These are phyloP conservation scores for Colletotrichum simmondsii DNA, from an alignment of 2,329 filamentous ascomycete species.

Conservation along the genomic window DNA sequence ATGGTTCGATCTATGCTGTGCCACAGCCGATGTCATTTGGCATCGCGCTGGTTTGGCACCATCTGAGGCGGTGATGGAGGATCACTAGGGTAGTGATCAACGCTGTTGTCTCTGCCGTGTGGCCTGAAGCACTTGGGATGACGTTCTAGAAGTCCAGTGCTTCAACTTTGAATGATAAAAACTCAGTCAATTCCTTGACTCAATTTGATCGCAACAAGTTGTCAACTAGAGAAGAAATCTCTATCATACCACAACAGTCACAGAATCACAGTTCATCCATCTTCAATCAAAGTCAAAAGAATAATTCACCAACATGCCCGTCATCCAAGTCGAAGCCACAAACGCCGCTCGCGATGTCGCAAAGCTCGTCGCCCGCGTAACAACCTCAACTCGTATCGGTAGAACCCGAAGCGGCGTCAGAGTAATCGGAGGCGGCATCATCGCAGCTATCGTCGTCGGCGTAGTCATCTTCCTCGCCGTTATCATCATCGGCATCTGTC, in stretches of 20 bases:
- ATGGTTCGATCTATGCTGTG: not conserved
- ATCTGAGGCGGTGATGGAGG: not conserved
- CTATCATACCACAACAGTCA: too few relatives aligned
- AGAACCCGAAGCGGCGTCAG: not conserved
- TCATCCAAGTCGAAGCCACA: not conserved
- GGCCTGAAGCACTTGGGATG: not conserved
- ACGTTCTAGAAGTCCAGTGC: not conserved
- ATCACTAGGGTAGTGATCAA: not conserved
- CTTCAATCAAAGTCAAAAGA: not conserved
- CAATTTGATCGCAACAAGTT: not conserved
- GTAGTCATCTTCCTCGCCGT: not conserved
- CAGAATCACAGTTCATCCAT: not conserved
- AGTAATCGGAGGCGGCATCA: conserved; percentile 13
- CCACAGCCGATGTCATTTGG: conserved; percentile 29
- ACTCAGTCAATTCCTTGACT: not conserved
- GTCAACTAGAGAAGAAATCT: too few relatives aligned
- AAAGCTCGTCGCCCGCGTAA: not conserved
- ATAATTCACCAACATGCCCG: conserved; percentile 6
- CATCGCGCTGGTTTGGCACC: not conserved
- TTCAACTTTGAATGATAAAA: not conserved
- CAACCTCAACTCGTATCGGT: not conserved
- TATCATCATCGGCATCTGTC: not conserved
- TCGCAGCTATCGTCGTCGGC: conserved; percentile 21
- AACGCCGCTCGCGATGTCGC: not conserved
- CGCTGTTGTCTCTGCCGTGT: not conserved